These are phyloP conservation scores for Cyclanthera cordifolia DNA, from an alignment of 306 rosid genomes.

Conservation along the genomic window DNA sequence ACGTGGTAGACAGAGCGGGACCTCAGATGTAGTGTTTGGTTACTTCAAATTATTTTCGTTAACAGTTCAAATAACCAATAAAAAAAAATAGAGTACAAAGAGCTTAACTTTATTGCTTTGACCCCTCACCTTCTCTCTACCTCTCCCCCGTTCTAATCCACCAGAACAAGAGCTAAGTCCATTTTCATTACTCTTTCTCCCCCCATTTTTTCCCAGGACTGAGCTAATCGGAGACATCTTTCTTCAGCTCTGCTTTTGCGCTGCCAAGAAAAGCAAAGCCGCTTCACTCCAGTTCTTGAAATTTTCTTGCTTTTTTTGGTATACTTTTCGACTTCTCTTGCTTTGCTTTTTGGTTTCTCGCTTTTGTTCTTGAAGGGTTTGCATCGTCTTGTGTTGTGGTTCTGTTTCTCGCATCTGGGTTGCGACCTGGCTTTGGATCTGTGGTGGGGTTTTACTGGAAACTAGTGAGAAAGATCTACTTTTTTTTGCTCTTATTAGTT, in stretches of 20 bases:
- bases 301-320: conserved; percentile 22
- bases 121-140: conserved; percentile 26
- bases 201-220: conserved; percentile 14
- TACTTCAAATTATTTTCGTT: conserved; percentile 18
- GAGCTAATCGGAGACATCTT: conserved; percentile 21
- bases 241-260: conserved; percentile 21
- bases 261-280: conserved; percentile 35
- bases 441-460: conserved; percentile 29
- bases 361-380: conserved; percentile 25
- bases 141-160: conserved; percentile 28
- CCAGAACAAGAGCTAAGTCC: conserved; percentile 27
- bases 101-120: conserved; percentile 36
- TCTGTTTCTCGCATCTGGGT: conserved; percentile 33
- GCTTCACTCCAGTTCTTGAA: conserved; percentile 8
- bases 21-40: conserved; percentile 35
- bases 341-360: conserved; percentile 30
- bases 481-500: conserved; percentile 16
- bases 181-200: conserved; percentile 16
- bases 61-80: background rate
- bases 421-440: conserved; percentile 44
- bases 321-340: conserved; percentile 30
- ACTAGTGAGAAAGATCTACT: conserved; percentile 39
- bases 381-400: conserved; percentile 12
- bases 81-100: background rate
- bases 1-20: conserved; percentile 38